phyloP scores from a whole-genome alignment of 352 stramenopile species.

The Globisporangium sylvaticum region DNA sequence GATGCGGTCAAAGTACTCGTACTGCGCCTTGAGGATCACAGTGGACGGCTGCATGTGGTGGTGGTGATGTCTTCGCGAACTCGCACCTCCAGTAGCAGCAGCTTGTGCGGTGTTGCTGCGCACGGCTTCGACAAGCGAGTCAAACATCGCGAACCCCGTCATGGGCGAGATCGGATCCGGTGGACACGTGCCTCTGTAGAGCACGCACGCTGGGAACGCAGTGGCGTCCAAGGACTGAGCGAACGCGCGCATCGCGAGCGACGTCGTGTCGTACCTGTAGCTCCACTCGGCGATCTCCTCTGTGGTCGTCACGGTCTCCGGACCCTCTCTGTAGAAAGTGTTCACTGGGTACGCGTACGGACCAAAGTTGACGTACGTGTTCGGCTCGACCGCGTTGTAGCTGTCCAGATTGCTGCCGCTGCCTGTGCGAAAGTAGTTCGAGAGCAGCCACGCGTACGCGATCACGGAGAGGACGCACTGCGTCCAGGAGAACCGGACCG shows the following conservation, averaged over 20 bases:
- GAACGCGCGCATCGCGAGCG: not conserved
- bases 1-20: not conserved
- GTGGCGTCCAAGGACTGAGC: not conserved
- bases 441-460: conserved; percentile 4
- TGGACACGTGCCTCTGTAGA: not conserved
- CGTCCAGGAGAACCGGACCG: conserved; percentile 2
- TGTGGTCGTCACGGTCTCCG: not conserved
- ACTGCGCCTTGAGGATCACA: not conserved
- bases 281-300: conserved; percentile 1
- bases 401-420: not conserved
- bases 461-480: not conserved
- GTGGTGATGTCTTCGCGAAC: not conserved
- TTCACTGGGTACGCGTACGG: conserved; percentile 11
- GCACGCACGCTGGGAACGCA: not conserved
- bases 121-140: not conserved
- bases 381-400: conserved; percentile 4
- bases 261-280: not conserved
- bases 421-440: conserved; percentile 4
- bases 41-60: not conserved
- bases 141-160: not conserved
- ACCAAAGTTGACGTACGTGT: conserved; percentile 11
- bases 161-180: conserved; percentile 2
- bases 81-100: not conserved
- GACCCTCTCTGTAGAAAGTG: not conserved
- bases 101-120: not conserved